Conservation (phyloP, 2,329 filamentous ascomycete species). For the Hymenoscyphus occultus region DNA sequence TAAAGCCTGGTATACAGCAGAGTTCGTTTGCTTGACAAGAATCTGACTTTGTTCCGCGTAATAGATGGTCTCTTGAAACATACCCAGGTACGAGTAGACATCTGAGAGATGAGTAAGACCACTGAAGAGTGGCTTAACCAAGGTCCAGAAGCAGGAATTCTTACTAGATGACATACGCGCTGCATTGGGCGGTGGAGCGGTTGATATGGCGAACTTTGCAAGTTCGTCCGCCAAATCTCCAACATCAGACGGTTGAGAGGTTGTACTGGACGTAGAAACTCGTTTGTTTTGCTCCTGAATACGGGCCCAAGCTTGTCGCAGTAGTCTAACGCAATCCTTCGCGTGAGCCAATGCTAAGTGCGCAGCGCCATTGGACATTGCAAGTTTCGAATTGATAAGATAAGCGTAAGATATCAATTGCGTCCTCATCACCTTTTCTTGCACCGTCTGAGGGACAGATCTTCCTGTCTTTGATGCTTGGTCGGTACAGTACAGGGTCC, state of each 20-base stretch:
- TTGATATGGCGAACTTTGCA: slow-evolving; percentile 37
- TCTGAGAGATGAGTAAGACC: slow-evolving; percentile 71
- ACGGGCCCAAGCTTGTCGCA: slow-evolving; percentile 40
- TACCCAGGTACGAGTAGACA: slow-evolving; percentile 78
- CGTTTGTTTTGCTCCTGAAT: slow-evolving; percentile 32
- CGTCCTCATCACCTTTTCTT: slow-evolving; percentile 29
- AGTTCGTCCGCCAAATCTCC: slow-evolving; percentile 35
- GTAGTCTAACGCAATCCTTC: slow-evolving; percentile 53
- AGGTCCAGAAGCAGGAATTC: slow-evolving; percentile 74
- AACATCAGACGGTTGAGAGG: slow-evolving; percentile 17
- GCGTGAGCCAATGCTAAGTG: slow-evolving; percentile 57
- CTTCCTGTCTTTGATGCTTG: slow-evolving; percentile 19
- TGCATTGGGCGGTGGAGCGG: slow-evolving; percentile 40
- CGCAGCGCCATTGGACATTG: slow-evolving; percentile 47
- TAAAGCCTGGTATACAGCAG: slow-evolving; percentile 46
- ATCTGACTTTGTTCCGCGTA: slow-evolving; percentile 82
- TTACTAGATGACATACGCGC: slow-evolving; percentile 31
- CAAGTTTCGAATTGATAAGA: slow-evolving; percentile 36
- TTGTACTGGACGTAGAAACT: slow-evolving; percentile 2
- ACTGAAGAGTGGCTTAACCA: slow-evolving; percentile 71
- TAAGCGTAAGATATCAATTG: slow-evolving; percentile 39
- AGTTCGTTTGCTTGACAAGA: slow-evolving; percentile 50
- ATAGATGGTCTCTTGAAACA: slow-evolving; percentile 84
- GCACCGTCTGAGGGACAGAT: slow-evolving; percentile 17
- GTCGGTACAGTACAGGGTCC: slow-evolving; percentile 29